Evolutionary conservation across 2,329 filamentous ascomycete species (phyloP).

Genomic region (Fusarium bactridioides): DNA sequence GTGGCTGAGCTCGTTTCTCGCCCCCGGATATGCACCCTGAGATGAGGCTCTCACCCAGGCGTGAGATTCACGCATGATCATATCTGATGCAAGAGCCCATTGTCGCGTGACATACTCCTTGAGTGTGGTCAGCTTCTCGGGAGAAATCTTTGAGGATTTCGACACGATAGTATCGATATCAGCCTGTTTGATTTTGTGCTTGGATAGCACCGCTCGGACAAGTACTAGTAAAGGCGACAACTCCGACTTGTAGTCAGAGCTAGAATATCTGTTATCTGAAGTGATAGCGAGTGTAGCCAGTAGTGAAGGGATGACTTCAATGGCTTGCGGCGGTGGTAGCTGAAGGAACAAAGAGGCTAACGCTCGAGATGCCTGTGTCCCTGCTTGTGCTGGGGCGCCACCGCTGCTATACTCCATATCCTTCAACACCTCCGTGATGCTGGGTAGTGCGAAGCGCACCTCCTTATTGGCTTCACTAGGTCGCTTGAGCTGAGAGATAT

Average conservation of each 20-base stretch:
- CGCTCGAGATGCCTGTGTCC: conserved; percentile 22
- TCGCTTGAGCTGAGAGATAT: conserved; percentile 47
- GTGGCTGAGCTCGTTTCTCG: conserved; percentile 5
- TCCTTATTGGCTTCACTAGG: conserved; percentile 32
- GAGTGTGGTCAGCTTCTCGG: conserved; percentile 32
- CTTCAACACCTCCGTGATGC: conserved; percentile 39
- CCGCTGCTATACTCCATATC: conserved; percentile 13
- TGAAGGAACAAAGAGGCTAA: conserved; percentile 46
- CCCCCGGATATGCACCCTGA: background rate
- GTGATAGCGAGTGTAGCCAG: conserved; percentile 45
- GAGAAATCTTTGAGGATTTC: conserved; percentile 22
- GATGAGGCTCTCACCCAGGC: conserved; percentile 31
- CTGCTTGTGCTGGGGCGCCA: background rate
- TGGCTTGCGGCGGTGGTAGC: conserved; percentile 36
- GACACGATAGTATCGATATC: conserved; percentile 34
- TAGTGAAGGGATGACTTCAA: conserved; percentile 44
- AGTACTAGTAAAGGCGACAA: conserved; percentile 45
- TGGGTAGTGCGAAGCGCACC: conserved; percentile 44
- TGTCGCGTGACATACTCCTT: conserved; percentile 42
- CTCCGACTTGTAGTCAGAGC: conserved; percentile 7
- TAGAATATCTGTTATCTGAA: conserved; percentile 39
- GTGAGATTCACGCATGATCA: conserved; percentile 36
- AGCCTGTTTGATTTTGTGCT: conserved; percentile 19
- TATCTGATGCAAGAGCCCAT: conserved; percentile 37
- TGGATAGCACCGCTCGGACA: conserved; percentile 33